Evolutionary conservation across 225 moss, liverwort and hornwort species (phyloP), one percentile per base, ranked within the genome.

Genomic region (Straminergon stramineum): DNA sequence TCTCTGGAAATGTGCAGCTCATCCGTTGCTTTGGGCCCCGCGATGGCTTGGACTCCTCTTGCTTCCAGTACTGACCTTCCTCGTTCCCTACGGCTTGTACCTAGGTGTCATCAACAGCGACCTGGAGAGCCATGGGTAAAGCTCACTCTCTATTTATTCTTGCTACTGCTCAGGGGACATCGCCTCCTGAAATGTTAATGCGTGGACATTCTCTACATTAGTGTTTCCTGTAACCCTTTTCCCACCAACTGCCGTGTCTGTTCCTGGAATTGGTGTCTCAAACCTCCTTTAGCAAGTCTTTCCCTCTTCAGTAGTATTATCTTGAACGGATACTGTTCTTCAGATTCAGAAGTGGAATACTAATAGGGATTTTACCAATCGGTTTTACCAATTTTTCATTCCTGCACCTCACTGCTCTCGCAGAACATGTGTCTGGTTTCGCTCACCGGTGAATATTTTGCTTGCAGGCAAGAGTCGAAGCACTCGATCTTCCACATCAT

Each of bases 71-170:
- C 86, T 94, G 69, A 91, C 91, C 53, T 91, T 93, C 86, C 10
- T 92, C 73, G 82, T 94, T 17, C 92, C 94, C 14, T 94, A 88
- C 51, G 93, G 27, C 15, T 83, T 94, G 75, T 93, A 92, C 84
- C 93, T 91, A 87, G 45, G 52, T 63, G 66, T 93, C 14, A 21
- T 93, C 53, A 87, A 92, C 81, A 91, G 37, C 86, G 56, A 87
- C 66, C 41, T 93, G 57, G 93, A 93, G 8, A 90, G 91, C n/a
- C 94, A 94, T 21, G 93, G 94, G 94, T 94, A 74, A 80, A 85
- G 2, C 63, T 64, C 61, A 13, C 39, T 64, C 67, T 52, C 51
- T 21, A 15, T 31, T 71, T 11, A 3, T 68, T 57, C 23, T 55
- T 86, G 58, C 17, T 45, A 23, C 17, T 74, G 45, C 60, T 45